Conservation (phyloP, 768 basidiomycete genomes). For the Atractiella rhizophila region DNA sequence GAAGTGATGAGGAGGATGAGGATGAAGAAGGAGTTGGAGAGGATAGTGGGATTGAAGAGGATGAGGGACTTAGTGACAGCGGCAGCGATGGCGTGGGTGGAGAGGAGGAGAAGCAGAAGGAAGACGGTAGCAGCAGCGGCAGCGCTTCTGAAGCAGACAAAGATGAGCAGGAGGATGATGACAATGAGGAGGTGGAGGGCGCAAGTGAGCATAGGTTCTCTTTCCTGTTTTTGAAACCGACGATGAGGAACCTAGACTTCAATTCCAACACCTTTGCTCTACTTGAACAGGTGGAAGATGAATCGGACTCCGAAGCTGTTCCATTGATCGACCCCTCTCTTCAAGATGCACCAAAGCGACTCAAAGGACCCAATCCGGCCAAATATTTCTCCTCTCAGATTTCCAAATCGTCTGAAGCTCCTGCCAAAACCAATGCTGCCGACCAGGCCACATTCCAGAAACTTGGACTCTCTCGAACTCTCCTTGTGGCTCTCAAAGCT, state of each 20-base stretch:
- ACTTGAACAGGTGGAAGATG: constrained; percentile 12
- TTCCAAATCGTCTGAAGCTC: constrained; percentile 11
- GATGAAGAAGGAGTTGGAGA: constrained; percentile 14
- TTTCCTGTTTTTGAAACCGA: constrained; percentile 4
- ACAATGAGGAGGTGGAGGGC: constrained; percentile 5
- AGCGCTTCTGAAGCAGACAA: constrained; percentile 9
- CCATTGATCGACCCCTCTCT: constrained; percentile 26
- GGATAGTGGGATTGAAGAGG: constrained; percentile 5
- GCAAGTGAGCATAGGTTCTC: no score
- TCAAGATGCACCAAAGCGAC: constrained; percentile 10
- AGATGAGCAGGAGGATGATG: constrained; percentile 19
- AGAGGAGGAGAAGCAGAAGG: constrained; percentile 11
- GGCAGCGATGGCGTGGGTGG: neutral
- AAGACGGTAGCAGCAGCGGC: constrained; percentile 10
- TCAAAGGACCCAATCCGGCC: constrained; percentile 6
- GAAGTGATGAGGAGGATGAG: neutral
- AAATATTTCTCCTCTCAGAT: constrained; percentile 15
- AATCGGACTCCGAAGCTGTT: constrained; percentile 38
- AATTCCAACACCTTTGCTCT: constrained; percentile 15
- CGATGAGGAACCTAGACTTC: constrained; percentile 15
- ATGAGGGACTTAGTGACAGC: constrained; percentile 6
- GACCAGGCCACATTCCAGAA: constrained; percentile 32
- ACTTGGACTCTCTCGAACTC: constrained; percentile 63
- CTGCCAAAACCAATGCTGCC: constrained; percentile 18
- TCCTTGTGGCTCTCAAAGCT: constrained; percentile 66